Evolutionary conservation across 352 stramenopile genomes (phyloP), one percentile per base, ranked within the genome.

Genomic region (Pythium diclinum): DNA sequence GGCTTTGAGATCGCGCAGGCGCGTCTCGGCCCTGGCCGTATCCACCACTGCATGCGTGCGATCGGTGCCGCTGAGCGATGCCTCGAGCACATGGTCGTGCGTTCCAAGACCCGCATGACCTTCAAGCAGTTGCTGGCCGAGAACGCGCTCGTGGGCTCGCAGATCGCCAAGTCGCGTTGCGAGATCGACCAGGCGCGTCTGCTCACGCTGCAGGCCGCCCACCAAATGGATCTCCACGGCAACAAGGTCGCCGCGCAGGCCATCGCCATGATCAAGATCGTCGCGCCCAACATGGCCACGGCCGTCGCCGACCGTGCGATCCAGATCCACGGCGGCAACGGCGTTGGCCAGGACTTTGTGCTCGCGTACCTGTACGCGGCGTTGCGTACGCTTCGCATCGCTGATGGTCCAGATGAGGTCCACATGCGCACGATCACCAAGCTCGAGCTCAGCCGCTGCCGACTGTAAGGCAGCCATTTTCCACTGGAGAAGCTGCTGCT

Each of bases 11-110:
- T 97, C 63, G 88, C 78, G 19, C 85, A 92, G 72, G 81, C 86
- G 58, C 97, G 94, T 11, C 85, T 99, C n/a, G 95, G 97, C 63
- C 88, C 89, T 13, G 96, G 96, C 21, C 88, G 96, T 16, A 98
- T 99, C 67, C 97, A 99, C 85, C 96, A 99, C 80, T 99, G 96
- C 79, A 99, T 99, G 96, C 89, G 96, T 51, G 74, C 94, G 17
- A 95, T 99, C 64, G 96, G 96, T 28, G 85, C 87, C 54, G 85
- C 88, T 28, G 89, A 97, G 73, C 79, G 82, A 32, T 95, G 89
- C 62, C 74, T 97, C 21, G 80, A 93, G 62, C 76, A 94, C 32
- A 88, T 92, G 65, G 78, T 90, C 53, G 70, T 77, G 68, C 98
- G 98, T 59, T 83, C 95, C 19, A 88, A 98, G 66, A 95, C 97